Evolutionary conservation across 2,329 filamentous ascomycete species (phyloP).

Genomic region (Pestalotiopsis sp.): DNA sequence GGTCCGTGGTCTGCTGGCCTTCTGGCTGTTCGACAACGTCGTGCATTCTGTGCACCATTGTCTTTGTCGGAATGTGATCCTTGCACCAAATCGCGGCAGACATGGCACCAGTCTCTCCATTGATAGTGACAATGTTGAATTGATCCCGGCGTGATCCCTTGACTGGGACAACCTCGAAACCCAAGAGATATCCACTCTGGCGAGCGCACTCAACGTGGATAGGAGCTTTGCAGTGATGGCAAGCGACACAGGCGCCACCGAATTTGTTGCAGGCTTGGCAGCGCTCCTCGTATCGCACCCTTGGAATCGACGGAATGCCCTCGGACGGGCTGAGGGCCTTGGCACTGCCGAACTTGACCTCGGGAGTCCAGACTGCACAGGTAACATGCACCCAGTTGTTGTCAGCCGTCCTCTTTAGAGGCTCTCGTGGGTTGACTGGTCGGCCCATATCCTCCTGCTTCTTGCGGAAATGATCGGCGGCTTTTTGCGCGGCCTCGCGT

Average conservation of each 20-base stretch:
- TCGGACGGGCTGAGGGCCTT: constrained; percentile 83
- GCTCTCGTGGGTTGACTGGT: constrained; percentile 81
- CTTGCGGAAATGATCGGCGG: constrained; percentile 79
- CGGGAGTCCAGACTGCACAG: constrained; percentile 88
- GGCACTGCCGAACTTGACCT: constrained; percentile 89
- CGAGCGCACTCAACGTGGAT: constrained; percentile 93
- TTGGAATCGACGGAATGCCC: constrained; percentile 81
- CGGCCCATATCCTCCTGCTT: constrained; percentile 83
- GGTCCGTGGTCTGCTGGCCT: constrained; percentile 21
- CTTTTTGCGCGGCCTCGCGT: constrained; percentile 78
- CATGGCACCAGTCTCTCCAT: constrained; percentile 80
- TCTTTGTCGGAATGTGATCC: constrained; percentile 76
- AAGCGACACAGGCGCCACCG: constrained; percentile 79
- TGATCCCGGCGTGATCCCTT: constrained; percentile 87
- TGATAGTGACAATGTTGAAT: constrained; percentile 76
- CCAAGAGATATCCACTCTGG: constrained; percentile 78
- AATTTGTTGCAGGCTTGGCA: constrained; percentile 84
- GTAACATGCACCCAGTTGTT: constrained; percentile 99
- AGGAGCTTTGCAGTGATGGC: constrained; percentile 68
- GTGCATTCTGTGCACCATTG: constrained; percentile 75
- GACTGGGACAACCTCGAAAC: constrained; percentile 87
- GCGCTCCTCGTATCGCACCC: constrained; percentile 70
- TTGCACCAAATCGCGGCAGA: constrained; percentile 90
- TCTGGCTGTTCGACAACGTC: constrained; percentile 66
- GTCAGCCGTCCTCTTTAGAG: constrained; percentile 88